These are phyloP conservation scores for Penicillium sp. DNA, from an alignment of 2,329 filamentous ascomycete species.

Conservation along the genomic window DNA sequence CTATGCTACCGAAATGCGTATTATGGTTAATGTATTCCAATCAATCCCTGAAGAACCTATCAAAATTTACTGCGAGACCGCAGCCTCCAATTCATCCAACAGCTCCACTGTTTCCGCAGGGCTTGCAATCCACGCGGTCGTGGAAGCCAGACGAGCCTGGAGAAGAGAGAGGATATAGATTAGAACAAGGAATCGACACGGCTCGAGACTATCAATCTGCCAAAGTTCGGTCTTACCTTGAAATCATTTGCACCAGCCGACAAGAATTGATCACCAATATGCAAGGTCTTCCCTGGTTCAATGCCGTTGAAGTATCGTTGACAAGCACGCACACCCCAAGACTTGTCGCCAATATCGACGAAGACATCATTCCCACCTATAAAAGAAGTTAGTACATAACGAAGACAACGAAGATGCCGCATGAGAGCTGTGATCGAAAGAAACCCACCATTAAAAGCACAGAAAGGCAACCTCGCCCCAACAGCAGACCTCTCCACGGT, in stretches of 20 bases:
- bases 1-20: not conserved
- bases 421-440: too few relatives aligned
- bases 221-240: constrained; percentile 73
- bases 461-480: constrained; percentile 77
- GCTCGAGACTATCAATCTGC: too few relatives aligned
- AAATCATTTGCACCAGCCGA: constrained; percentile 97
- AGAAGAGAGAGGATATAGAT: too few relatives aligned
- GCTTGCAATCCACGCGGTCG: constrained; percentile 95
- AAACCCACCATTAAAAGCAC: constrained; percentile 81
- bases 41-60: too few relatives aligned
- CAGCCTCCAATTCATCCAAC: constrained; percentile 71
- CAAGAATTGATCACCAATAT: constrained; percentile 95
- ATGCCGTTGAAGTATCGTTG: constrained; percentile 86
- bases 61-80: not conserved
- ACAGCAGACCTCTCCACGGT: constrained; percentile 80
- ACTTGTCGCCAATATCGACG: constrained; percentile 98
- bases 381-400: not conserved
- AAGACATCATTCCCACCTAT: constrained; percentile 89
- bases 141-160: constrained; percentile 80
- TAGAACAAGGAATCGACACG: too few relatives aligned
- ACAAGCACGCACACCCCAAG: constrained; percentile 90
- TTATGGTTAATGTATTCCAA: too few relatives aligned
- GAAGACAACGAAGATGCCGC: too few relatives aligned
- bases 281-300: constrained; percentile 76
- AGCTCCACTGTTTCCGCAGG: constrained; percentile 88